Base-by-base conservation (phyloP, 805 yeast species). In the Myxozyma neglecta region DNA sequence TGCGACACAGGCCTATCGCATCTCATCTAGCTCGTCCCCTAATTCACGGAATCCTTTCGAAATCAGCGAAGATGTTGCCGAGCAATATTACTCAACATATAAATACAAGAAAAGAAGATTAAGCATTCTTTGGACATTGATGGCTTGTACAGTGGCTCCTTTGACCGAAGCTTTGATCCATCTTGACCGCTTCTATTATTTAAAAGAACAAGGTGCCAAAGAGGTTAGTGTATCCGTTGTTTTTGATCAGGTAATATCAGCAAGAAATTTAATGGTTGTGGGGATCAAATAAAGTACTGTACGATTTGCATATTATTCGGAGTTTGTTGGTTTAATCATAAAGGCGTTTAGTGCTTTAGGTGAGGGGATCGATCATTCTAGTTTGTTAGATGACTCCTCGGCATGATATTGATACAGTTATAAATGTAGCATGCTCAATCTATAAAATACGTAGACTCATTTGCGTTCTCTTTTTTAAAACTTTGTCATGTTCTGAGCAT, bases 41-140 rank as follows among this genome's bases (percentile, higher is more conserved):
- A 29, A 46, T 9, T 13, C 11, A 11, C 58, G 51, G 14, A 43
- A 54, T 24, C 60, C 59, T 13, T 64, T 61, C 37, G 53, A 54
- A 11, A 57, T 67, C 10, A 44, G 56, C n/a, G 57, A 48, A 4
- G 61, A 54, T 6, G 37, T 18, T 10, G 59, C 68, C 1, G 42
- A 13, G 14, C 42, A 52, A 5, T 67, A 65, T 36, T 37, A 50
- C 11, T 20, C 52, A 5, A 11, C 29, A 14, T 58, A 52, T 20
- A 18, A 34, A n/a, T 34, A 44, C n/a, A 62, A 64, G 39, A 42
- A 62, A 18, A 42, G 56, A 18, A 67, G 68, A 29, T 50, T 68
- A 7, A 51, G 63, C 29, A 55, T 68, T 14, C 39, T 68, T 6
- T 68, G 70, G 70, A 68, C 70, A 9, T 50, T 68, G 44, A 56